Percentiles rank a stretch among this genome's conserved stretches.
These are phyloP conservation scores for Geranium brycei DNA, from an alignment of 345 rosid species.

Conservation along the genomic window DNA sequence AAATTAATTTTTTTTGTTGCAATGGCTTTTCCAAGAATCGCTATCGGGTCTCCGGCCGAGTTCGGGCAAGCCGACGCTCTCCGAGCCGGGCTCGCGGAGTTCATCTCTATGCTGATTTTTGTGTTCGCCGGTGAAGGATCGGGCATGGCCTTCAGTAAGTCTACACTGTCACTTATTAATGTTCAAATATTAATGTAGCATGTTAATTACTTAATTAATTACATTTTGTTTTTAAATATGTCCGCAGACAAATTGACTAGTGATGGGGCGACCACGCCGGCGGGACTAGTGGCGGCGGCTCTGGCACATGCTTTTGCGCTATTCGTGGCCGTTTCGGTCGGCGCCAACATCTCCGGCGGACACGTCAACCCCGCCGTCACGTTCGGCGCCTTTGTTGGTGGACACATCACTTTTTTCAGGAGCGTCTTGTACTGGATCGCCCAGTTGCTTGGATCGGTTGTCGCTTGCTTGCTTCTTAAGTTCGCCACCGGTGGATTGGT, in stretches of 20 bases:
- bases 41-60: conserved; percentile 37
- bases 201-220: neutral
- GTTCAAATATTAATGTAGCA: neutral
- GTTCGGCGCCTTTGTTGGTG: conserved; percentile 58
- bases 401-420: conserved; percentile 39
- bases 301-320: conserved; percentile 49
- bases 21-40: conserved; percentile 39
- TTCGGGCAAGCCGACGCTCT: conserved; percentile 32
- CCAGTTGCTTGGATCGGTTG: conserved; percentile 43
- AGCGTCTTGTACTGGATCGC: conserved; percentile 48
- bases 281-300: conserved; percentile 49
- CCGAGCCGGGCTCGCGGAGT: conserved; percentile 54
- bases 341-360: conserved; percentile 65
- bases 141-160: conserved; percentile 61
- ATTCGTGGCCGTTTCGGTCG: conserved; percentile 50
- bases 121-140: conserved; percentile 70
- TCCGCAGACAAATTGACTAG: conserved; percentile 40
- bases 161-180: neutral
- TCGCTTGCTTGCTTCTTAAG: conserved; percentile 60
- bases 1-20: neutral
- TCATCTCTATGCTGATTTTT: conserved; percentile 55
- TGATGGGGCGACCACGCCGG: conserved; percentile 37
- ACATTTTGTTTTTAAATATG: neutral
- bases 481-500: conserved; percentile 54
- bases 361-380: conserved; percentile 71